Conservation (phyloP, 2,329 filamentous ascomycete genomes). For the Cladosporium sp. region DNA sequence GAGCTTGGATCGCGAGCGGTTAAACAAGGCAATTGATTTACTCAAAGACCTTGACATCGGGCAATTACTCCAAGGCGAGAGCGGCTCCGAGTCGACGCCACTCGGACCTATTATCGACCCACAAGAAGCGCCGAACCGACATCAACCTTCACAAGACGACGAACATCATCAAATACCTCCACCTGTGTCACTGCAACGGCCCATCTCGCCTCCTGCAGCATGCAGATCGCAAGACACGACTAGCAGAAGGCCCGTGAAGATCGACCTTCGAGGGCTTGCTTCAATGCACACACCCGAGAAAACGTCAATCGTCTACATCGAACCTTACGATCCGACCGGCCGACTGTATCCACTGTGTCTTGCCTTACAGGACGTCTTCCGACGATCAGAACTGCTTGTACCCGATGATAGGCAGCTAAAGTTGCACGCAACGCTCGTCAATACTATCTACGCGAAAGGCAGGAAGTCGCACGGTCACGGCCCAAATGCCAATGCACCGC, state of each 20-base stretch:
- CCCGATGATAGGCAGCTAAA: slow-evolving; percentile 61
- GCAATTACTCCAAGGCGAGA: slow-evolving; percentile 15
- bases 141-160: not conserved
- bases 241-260: slow-evolving; percentile 20
- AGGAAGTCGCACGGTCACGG: slow-evolving; percentile 27
- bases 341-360: slow-evolving; percentile 56
- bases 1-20: slow-evolving; percentile 57
- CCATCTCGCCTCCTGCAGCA: slow-evolving; percentile 16
- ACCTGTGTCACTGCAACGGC: not conserved
- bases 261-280: slow-evolving; percentile 48
- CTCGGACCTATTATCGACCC: not conserved
- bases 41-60: slow-evolving; percentile 25
- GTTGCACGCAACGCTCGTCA: slow-evolving; percentile 80
- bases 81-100: not conserved
- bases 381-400: slow-evolving; percentile 52
- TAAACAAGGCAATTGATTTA: slow-evolving; percentile 45
- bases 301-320: slow-evolving; percentile 62
- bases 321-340: slow-evolving; percentile 52
- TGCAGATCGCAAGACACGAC: not conserved
- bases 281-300: slow-evolving; percentile 58
- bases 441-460: slow-evolving; percentile 71
- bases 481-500: slow-evolving; percentile 30
- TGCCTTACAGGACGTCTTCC: slow-evolving; percentile 52
- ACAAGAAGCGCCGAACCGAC: not conserved
- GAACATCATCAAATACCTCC: not conserved